A percentile compares a stretch with the other conserved stretches of the same genome.
Evolutionary conservation across 129 eudicot genomes (phyloP).

Genomic region (Arctium lappa): DNA sequence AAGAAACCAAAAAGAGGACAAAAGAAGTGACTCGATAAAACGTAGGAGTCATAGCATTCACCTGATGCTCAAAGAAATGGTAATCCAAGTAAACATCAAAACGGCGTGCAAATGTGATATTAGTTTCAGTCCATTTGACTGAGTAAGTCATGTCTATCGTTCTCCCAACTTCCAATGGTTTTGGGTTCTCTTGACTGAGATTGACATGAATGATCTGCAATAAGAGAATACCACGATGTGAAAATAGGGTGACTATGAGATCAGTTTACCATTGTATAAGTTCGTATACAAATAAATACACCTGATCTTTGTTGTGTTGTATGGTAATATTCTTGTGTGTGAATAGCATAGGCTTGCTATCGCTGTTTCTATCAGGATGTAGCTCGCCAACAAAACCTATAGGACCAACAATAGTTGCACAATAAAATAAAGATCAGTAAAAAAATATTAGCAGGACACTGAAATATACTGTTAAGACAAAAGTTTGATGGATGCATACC

Average conservation of each 20-base stretch:
- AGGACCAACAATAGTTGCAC: slow-evolving; percentile 1
- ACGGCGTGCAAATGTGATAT: slow-evolving; percentile 72
- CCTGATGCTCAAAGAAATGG: slow-evolving; percentile 99
- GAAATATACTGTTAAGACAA: neutral
- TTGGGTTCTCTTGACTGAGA: slow-evolving; percentile 87
- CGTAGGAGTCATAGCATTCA: slow-evolving; percentile 11
- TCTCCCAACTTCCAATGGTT: slow-evolving; percentile 81
- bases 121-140: slow-evolving; percentile 80
- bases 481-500: slow-evolving; percentile 51
- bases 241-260: slow-evolving; percentile 3
- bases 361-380: slow-evolving; percentile 72
- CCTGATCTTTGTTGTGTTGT: slow-evolving; percentile 90
- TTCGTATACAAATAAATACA: slow-evolving; percentile 11
- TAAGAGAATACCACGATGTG: slow-evolving; percentile 9
- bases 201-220: slow-evolving; percentile 94
- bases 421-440: neutral
- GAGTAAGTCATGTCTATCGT: slow-evolving; percentile 84
- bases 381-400: slow-evolving; percentile 93
- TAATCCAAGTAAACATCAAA: slow-evolving; percentile 95
- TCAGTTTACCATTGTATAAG: neutral
- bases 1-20: neutral
- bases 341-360: slow-evolving; percentile 76
- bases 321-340: slow-evolving; percentile 68
- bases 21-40: neutral
- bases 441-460: neutral